A percentile compares a stretch with the other conserved stretches of the same genome.
phyloP scores from a whole-genome alignment of 1,284 basidiomycete species.

The Pholiota adiposa region DNA sequence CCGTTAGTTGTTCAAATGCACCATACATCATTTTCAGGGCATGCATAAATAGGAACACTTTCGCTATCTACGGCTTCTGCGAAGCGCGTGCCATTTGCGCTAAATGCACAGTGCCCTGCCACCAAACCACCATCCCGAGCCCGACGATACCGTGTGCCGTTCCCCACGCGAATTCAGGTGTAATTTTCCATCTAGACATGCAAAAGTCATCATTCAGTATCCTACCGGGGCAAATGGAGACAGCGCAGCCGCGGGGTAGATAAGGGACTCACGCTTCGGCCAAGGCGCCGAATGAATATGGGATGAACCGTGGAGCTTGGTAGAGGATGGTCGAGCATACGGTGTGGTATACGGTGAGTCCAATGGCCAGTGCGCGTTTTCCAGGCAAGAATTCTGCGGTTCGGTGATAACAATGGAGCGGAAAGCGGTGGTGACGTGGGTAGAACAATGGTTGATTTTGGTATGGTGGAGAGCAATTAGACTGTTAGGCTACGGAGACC shows the following conservation, averaged over 20 bases:
- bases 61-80: neutral
- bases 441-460: neutral
- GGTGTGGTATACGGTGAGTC: conserved; percentile 77
- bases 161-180: conserved; percentile 73
- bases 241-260: neutral
- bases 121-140: conserved; percentile 71
- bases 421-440: neutral
- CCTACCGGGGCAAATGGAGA: neutral
- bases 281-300: conserved; percentile 65
- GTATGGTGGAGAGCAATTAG: neutral
- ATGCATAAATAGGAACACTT: neutral
- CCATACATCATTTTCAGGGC: neutral
- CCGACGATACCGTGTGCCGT: conserved; percentile 69
- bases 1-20: neutral
- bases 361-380: conserved; percentile 80
- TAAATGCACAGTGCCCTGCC: conserved; percentile 69
- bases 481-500: neutral
- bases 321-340: conserved; percentile 75
- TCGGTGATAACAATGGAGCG: neutral
- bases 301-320: conserved; percentile 79
- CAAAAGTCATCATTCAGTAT: neutral
- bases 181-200: conserved; percentile 53
- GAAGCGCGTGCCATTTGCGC: conserved; percentile 44
- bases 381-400: conserved; percentile 77
- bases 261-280: conserved; percentile 59